Base-by-base conservation (phyloP, 768 basidiomycete genomes). In the Tulasnella sp. region DNA sequence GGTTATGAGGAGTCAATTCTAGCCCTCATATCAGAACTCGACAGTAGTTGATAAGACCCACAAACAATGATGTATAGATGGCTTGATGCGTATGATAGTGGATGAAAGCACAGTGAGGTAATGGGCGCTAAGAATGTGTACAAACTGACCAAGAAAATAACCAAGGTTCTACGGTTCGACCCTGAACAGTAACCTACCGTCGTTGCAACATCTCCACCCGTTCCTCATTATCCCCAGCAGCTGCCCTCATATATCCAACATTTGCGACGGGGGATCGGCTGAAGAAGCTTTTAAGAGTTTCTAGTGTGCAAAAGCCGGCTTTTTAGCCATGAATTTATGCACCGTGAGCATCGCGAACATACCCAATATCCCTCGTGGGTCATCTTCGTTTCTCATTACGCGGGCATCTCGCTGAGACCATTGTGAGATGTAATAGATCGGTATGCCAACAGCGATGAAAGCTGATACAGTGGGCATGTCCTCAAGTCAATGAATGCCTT, bases 361-460 rank as follows among this genome's bases (percentile, higher is more conserved):
- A 50, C 57, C 46, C 12, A 59, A 30, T 15, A 59, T 12, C 22
- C 57, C 45, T 12, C n/a, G 21, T n/a, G 21, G 19, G 5, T 48
- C 46, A 48, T 48, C 49, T 49, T 60, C 34, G 3, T 19, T 27
- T 27, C 29, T 61, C 57, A 17, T 53, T 43, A 7, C 25, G 22
- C 8, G 25, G 34, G 7, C 7, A 57, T 57, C 34, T 52, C 63
- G 58, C 8, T 45, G 43, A 22, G 54, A 31, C n/a, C 34, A 38
- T 53, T 62, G 82, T 17, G 90, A 89, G 43, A 90, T 67, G 66
- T 87, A 91, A 65, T 90, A 92, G 48, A 92, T 77, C 0, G 90
- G 90, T 51, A 92, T 73, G 5, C 90, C 90, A 59, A 79, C 79
- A 34, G 82, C 73, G 12, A 92, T 81, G 64, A 92, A 92, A 2